These are phyloP conservation scores for Podaxis rugospora DNA, from an alignment of 768 basidiomycete species.

Conservation along the genomic window DNA sequence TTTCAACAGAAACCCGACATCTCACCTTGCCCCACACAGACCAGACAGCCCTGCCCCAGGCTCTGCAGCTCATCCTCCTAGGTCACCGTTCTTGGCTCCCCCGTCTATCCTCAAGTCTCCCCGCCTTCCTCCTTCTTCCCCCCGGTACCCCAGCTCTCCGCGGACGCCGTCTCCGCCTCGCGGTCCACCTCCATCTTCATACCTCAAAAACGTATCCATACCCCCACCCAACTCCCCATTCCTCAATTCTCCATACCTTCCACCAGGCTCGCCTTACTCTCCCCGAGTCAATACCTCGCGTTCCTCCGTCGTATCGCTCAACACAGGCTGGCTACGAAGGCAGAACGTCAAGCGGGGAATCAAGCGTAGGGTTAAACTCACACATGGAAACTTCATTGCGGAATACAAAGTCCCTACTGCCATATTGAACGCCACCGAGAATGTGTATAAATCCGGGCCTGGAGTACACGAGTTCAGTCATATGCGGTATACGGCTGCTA, in stretches of 20 bases:
- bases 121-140: neutral
- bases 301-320: constrained; percentile 20
- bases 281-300: constrained; percentile 9
- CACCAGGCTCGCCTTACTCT: constrained; percentile 12
- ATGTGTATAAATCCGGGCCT: constrained; percentile 53
- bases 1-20: neutral
- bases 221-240: neutral
- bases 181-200: neutral
- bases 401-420: constrained; percentile 82
- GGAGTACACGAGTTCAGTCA: constrained; percentile 86
- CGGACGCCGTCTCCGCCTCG: neutral
- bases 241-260: constrained; percentile 12
- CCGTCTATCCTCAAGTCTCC: constrained; percentile 3
- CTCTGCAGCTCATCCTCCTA: neutral
- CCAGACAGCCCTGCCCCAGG: neutral
- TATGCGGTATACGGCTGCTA: constrained; percentile 87
- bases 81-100: neutral
- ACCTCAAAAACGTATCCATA: neutral
- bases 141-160: neutral
- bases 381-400: constrained; percentile 81
- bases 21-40: neutral
- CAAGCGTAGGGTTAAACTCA: constrained; percentile 85
- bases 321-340: constrained; percentile 57
- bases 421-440: constrained; percentile 69
- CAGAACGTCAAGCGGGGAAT: constrained; percentile 82